Evolutionary conservation across 192 early-diverging fungal species (phyloP).

Genomic region (Phycomyces nitens): DNA sequence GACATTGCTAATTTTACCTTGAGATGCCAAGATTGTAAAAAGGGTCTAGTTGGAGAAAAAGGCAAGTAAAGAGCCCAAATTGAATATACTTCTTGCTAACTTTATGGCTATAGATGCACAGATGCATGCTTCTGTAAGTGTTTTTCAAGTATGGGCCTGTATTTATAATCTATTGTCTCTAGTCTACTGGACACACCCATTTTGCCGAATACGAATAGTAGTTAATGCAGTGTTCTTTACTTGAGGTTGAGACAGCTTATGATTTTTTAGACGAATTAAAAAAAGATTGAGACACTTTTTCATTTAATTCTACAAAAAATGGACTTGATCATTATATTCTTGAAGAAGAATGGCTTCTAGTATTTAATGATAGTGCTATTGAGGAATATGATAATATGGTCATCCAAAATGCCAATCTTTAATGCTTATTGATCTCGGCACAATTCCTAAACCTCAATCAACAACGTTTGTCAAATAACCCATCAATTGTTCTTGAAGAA

Average conservation of each 20-base stretch:
- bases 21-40: conserved; percentile 58
- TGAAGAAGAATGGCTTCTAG: no score
- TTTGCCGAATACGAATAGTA: conserved; percentile 29
- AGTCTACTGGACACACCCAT: conserved; percentile 31
- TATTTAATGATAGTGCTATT: no score
- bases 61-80: conserved; percentile 18
- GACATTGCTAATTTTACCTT: conserved; percentile 70
- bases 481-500: no score
- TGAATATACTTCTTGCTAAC: not conserved
- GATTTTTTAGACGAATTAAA: not conserved
- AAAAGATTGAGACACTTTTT: no score
- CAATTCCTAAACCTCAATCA: no score
- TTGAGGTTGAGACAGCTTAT: not conserved
- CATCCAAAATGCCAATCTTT: no score
- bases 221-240: not conserved
- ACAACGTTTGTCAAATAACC: no score
- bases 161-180: not conserved
- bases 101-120: conserved; percentile 27
- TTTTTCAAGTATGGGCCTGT: not conserved
- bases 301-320: not conserved
- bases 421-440: no score
- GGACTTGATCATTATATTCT: no score
- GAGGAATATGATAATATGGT: no score
- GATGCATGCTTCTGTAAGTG: conserved; percentile 29
- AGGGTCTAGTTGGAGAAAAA: conserved; percentile 46